Conservation (phyloP, 2,329 filamentous ascomycete species). For the Biscogniauxia sp. region DNA sequence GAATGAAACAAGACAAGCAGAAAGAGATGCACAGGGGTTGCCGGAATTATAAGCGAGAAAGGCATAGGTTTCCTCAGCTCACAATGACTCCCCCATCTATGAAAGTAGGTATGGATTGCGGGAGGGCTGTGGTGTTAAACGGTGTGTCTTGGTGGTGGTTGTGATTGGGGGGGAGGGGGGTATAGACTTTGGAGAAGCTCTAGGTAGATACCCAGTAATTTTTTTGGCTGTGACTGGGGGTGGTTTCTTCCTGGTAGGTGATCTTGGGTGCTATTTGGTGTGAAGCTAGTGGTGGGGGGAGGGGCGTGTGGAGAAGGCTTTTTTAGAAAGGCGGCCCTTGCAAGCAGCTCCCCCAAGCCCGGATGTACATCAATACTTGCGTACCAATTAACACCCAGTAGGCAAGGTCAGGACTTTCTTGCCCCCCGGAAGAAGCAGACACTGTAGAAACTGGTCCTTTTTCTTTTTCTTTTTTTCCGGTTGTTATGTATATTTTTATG, state of each 20-base stretch:
- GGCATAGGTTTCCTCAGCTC: constrained; percentile 10
- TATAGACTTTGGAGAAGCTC: constrained; percentile 22
- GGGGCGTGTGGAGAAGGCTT: constrained; percentile 21
- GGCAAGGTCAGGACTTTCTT: constrained; percentile 2
- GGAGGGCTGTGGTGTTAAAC: neutral
- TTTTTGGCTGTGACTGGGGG: neutral
- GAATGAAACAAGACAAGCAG: constrained; percentile 14
- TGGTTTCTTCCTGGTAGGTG: neutral
- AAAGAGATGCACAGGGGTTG: constrained; percentile 19
- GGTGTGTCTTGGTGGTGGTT: neutral
- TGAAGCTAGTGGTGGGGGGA: constrained; percentile 29
- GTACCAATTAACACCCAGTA: neutral
- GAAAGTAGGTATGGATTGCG: constrained; percentile 4
- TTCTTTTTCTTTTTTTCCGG: neutral
- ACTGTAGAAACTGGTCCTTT: neutral
- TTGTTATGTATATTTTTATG: neutral
- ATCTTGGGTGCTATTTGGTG: constrained; percentile 14
- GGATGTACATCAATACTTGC: neutral
- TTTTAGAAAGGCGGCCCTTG: constrained; percentile 16
- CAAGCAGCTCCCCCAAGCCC: constrained; percentile 3
- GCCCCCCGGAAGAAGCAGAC: no score
- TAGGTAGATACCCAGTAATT: constrained; percentile 2
- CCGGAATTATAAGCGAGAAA: constrained; percentile 16
- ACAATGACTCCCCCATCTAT: constrained; percentile 6
- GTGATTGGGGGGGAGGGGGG: neutral